Evolutionary conservation across 768 basidiomycete species (phyloP), one percentile per base, ranked within the genome.

Genomic region (Leccinum uliginosum): DNA sequence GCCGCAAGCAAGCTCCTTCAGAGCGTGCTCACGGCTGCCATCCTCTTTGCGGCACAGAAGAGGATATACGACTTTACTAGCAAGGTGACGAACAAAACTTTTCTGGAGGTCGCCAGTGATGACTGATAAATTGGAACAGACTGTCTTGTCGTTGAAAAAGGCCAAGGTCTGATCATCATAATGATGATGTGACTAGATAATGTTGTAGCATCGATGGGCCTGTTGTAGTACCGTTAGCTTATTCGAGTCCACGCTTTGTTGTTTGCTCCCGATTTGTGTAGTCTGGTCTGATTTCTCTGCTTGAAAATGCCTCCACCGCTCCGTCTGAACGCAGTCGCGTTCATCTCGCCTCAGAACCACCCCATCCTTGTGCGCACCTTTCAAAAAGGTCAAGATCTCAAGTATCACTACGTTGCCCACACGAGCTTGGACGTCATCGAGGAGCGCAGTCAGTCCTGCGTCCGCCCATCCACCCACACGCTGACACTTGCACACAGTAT

Each of bases 331-430:
- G 91, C 91, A 24, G 86, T 91, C 51, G 91, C 91, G 27, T 91
- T 91, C 71, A 86, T 93, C 50, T 92, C 91, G 2, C 82, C 89
- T 1, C 85, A 88, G 67, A 93, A 92, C 68, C 84, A 90, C 60
- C 71, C 81, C 19, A 89, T 93, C 55, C 77, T 93, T 62, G 81
- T 93, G 55, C 86, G 86, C 44, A 83, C 86, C 4, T 91, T 91
- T 67, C 73, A 78, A 29, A 80, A 81, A 40, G 75, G 78, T 29
- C 79, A 83, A 59, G 79, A 81, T 54, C 78, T 93, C 61, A 92
- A 92, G 67, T 94, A 93, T 66, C 90, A 94, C 73, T 95, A 93
- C 62, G 85, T 93, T 55, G 91, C 93, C 0, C 93, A 96, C 71
- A 93, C 90, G 21, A 88, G 88, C 54, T 73, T 96, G 64, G 93